A percentile compares a stretch with the other conserved stretches of the same genome.
These are phyloP conservation scores for Globisporangium irregulare DNA, from an alignment of 352 stramenopile species.

Conservation along the genomic window DNA sequence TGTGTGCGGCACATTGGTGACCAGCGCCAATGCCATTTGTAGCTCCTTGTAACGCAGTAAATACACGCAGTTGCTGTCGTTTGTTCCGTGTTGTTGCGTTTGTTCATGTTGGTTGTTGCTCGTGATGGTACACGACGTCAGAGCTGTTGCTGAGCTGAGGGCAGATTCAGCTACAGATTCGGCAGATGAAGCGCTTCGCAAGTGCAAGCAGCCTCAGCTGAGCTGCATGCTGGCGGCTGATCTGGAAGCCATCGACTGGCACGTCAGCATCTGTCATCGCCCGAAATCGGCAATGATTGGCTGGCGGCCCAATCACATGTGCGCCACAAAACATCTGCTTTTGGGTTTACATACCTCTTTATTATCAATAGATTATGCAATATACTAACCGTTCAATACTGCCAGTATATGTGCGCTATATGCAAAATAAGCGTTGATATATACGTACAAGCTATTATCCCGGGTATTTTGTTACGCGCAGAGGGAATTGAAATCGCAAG, in stretches of 20 bases:
- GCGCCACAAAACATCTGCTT: neutral
- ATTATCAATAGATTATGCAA: neutral
- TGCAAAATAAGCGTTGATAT: too few relatives aligned
- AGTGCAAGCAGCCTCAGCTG: neutral
- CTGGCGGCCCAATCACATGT: neutral
- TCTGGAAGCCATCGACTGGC: neutral
- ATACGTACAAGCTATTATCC: neutral
- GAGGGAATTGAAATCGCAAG: neutral
- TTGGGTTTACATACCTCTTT: neutral
- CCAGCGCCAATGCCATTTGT: neutral
- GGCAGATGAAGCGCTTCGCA: neutral
- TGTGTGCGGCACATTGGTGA: neutral
- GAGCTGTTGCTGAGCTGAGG: neutral
- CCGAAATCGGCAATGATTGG: neutral
- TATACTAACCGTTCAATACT: too few relatives aligned
- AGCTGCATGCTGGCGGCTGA: neutral
- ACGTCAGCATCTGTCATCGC: neutral
- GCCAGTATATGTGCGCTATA: too few relatives aligned
- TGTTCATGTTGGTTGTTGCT: neutral
- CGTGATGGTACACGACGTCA: too few relatives aligned
- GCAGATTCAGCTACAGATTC: neutral
- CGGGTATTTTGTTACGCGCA: conserved; percentile 1
- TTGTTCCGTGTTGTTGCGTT: neutral
- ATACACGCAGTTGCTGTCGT: neutral
- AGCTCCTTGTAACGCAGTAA: conserved; percentile 1